Percentiles rank a stretch among this genome's conserved stretches.
Evolutionary conservation across 441 rosid species (phyloP).

Genomic region (Croton setiger): DNA sequence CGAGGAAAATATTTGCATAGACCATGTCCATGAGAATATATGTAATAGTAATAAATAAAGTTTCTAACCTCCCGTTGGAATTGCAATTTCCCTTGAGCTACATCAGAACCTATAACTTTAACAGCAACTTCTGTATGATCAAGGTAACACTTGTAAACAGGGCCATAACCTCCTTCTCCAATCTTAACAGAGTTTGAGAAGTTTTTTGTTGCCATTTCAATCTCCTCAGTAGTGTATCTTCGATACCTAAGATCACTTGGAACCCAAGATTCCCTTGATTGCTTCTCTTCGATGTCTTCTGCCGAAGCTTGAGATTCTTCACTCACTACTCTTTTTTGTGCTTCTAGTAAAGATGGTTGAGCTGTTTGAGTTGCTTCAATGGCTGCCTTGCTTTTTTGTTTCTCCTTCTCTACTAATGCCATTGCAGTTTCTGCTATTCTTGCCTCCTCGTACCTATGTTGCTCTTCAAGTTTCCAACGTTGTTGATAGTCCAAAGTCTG

Average conservation of each 20-base stretch:
- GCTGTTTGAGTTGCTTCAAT: constrained; percentile 71
- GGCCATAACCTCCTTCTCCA: constrained; percentile 97
- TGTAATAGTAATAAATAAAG: not conserved
- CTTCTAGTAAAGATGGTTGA: constrained; percentile 58
- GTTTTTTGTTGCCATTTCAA: constrained; percentile 59
- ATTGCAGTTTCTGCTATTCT: constrained; percentile 56
- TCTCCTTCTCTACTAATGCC: constrained; percentile 64
- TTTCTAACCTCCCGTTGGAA: constrained; percentile 66
- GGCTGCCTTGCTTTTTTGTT: constrained; percentile 55
- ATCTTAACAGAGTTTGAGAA: constrained; percentile 54
- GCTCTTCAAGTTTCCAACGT: constrained; percentile 57
- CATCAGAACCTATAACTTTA: constrained; percentile 80
- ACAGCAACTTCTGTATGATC: constrained; percentile 79
- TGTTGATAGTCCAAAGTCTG: constrained; percentile 63
- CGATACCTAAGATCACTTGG: constrained; percentile 40
- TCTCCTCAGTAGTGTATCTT: constrained; percentile 68
- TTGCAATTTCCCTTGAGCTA: constrained; percentile 76
- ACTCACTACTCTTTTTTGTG: constrained; percentile 48
- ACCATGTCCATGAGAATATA: not conserved
- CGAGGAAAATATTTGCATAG: too few relatives aligned
- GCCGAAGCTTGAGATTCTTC: constrained; percentile 48
- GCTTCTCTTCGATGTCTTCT: constrained; percentile 42
- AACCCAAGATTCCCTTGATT: constrained; percentile 27
- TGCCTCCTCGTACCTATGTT: constrained; percentile 48
- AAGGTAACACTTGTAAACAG: constrained; percentile 59